These are phyloP conservation scores for Penicillium cataractarum DNA, from an alignment of 495 filamentous ascomycete genomes.

Conservation along the genomic window DNA sequence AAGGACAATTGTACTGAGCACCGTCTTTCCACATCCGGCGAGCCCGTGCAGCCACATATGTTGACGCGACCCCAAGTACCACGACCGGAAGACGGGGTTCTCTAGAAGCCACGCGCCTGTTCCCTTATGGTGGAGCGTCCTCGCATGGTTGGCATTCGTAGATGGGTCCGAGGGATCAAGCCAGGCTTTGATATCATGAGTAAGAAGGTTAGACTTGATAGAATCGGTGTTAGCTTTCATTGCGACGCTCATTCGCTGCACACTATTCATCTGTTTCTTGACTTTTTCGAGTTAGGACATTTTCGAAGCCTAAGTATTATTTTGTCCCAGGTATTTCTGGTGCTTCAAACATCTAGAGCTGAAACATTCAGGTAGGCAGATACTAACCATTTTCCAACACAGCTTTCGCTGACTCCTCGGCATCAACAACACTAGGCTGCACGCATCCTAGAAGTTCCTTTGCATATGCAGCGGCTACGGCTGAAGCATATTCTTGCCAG, in stretches of 20 bases:
- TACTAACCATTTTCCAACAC: slow-evolving; percentile 15
- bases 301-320: slow-evolving; percentile 3
- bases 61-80: slow-evolving; percentile 22
- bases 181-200: slow-evolving; percentile 22
- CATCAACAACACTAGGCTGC: slow-evolving; percentile 10
- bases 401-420: slow-evolving; percentile 8
- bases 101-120: slow-evolving; percentile 25
- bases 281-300: slow-evolving; percentile 16
- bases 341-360: not conserved
- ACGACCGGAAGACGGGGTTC: slow-evolving; percentile 19
- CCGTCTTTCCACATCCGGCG: slow-evolving; percentile 30
- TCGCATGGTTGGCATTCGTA: slow-evolving; percentile 25
- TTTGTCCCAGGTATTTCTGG: slow-evolving; percentile 6
- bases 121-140: slow-evolving; percentile 21
- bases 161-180: slow-evolving; percentile 27
- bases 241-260: slow-evolving; percentile 19
- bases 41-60: slow-evolving; percentile 27
- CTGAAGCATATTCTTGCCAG: slow-evolving; percentile 3
- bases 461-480: slow-evolving; percentile 17
- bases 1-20: slow-evolving; percentile 30
- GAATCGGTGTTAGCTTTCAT: slow-evolving; percentile 21
- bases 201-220: slow-evolving; percentile 18
- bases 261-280: slow-evolving; percentile 18
- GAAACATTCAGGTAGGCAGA: slow-evolving; percentile 12
- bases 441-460: slow-evolving; percentile 35